These are phyloP conservation scores for Tulasnella sp. DNA, from an alignment of 768 basidiomycete genomes.

Conservation along the genomic window DNA sequence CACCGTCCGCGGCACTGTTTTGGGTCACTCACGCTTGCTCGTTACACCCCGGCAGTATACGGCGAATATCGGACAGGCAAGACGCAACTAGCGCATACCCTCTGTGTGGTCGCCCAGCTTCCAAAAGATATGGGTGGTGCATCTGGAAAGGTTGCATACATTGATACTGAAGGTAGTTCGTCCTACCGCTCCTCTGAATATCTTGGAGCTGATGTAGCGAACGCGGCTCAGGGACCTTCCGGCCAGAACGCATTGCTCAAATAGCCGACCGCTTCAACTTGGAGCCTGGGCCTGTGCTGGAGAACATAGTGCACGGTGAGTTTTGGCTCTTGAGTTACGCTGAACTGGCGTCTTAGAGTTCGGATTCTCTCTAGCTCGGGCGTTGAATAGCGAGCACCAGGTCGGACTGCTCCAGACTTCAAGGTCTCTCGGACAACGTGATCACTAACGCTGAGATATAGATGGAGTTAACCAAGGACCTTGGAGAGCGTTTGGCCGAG, in stretches of 20 bases:
- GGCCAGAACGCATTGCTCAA: slow-evolving; percentile 87
- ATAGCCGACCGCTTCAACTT: slow-evolving; percentile 95
- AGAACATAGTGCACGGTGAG: slow-evolving; percentile 90
- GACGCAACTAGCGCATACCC: slow-evolving; percentile 93
- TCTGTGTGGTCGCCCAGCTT: slow-evolving; percentile 88
- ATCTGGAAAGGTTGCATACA: slow-evolving; percentile 90
- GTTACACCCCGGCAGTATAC: slow-evolving; percentile 65
- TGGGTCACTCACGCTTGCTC: background rate
- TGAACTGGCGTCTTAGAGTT: background rate
- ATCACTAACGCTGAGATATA: slow-evolving; percentile 12
- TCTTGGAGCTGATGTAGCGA: slow-evolving; percentile 38
- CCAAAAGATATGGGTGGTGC: slow-evolving; percentile 90
- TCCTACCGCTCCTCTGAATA: slow-evolving; percentile 42
- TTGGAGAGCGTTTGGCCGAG: slow-evolving; percentile 84
- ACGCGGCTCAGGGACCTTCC: slow-evolving; percentile 71
- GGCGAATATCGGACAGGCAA: slow-evolving; percentile 97
- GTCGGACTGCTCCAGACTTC: slow-evolving; percentile 46
- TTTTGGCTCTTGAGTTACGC: slow-evolving; percentile 12
- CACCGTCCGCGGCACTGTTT: background rate
- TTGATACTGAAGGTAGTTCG: slow-evolving; percentile 76
- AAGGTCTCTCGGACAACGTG: background rate
- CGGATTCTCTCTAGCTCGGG: slow-evolving; percentile 61
- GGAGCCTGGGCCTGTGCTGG: slow-evolving; percentile 82
- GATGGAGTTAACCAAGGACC: slow-evolving; percentile 93
- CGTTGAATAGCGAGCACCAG: slow-evolving; percentile 92